Evolutionary conservation across 106 monocot species (phyloP).

Genomic region (Triglochin maritima): DNA sequence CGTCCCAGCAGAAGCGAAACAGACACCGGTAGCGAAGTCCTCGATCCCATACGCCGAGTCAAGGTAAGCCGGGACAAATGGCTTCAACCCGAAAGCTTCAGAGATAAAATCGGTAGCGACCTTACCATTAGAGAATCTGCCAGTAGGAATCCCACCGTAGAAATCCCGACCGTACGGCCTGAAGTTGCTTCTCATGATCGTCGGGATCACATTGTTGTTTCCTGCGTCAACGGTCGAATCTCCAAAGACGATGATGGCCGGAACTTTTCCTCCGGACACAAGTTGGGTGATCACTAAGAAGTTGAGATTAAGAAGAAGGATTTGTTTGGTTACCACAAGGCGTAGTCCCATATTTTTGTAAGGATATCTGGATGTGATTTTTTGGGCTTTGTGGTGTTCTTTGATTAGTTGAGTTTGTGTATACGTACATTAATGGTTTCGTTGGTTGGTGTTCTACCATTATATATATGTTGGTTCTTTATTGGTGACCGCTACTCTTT

Average conservation of each 20-base stretch:
- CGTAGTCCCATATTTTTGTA: neutral
- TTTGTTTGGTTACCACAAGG: no score
- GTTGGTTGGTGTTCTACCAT: no score
- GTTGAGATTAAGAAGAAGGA: neutral
- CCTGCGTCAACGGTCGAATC: slow-evolving; percentile 28
- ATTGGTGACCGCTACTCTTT: no score
- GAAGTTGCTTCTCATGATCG: slow-evolving; percentile 25
- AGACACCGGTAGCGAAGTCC: slow-evolving; percentile 24
- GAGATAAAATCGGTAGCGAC: slow-evolving; percentile 24
- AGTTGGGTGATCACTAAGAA: neutral
- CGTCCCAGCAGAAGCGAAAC: slow-evolving; percentile 23
- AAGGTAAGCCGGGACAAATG: slow-evolving; percentile 21
- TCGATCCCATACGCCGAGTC: slow-evolving; percentile 13
- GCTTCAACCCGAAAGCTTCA: slow-evolving; percentile 14
- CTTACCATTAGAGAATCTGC: slow-evolving; percentile 23
- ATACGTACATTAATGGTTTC: no score
- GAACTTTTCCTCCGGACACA: neutral
- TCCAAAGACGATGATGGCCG: slow-evolving; percentile 22
- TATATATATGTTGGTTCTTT: no score
- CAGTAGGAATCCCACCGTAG: slow-evolving; percentile 18
- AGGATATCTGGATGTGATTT: neutral
- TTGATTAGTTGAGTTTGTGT: no score
- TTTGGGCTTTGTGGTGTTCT: neutral
- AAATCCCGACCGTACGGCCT: slow-evolving; percentile 24
- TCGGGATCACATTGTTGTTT: slow-evolving; percentile 19